Conservation (phyloP, 768 basidiomycete genomes). For the Galerina sulciceps region DNA sequence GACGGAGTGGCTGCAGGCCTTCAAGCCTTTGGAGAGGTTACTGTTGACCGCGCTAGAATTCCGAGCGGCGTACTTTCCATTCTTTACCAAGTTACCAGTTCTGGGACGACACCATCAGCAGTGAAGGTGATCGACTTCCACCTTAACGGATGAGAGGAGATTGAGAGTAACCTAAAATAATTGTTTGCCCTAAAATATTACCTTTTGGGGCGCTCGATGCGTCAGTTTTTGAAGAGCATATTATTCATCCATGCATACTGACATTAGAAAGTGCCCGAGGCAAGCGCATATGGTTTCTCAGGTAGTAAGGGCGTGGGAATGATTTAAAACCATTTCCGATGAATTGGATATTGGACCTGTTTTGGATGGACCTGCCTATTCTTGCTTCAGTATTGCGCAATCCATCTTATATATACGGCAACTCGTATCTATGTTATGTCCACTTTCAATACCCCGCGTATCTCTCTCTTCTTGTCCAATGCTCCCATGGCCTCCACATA, state of each 20-base stretch:
- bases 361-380: constrained; percentile 4
- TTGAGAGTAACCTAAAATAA: neutral
- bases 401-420: constrained; percentile 4
- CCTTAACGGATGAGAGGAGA: constrained; percentile 32
- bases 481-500: constrained; percentile 38
- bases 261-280: too few relatives aligned
- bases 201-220: too few relatives aligned
- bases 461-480: constrained; percentile 53
- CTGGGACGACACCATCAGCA: constrained; percentile 45
- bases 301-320: neutral
- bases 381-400: constrained; percentile 14
- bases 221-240: too few relatives aligned
- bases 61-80: constrained; percentile 42
- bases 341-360: constrained; percentile 1
- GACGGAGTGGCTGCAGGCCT: constrained; percentile 43
- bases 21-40: constrained; percentile 50
- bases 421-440: constrained; percentile 36
- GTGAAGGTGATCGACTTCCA: constrained; percentile 46
- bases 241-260: too few relatives aligned
- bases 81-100: constrained; percentile 46
- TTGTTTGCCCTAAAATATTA: too few relatives aligned
- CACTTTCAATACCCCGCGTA: constrained; percentile 41
- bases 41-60: constrained; percentile 44
- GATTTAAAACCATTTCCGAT: neutral
- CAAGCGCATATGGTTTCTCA: too few relatives aligned